phyloP scores from a whole-genome alignment of 768 basidiomycete genomes.

The Asterophora lycoperdoides region DNA sequence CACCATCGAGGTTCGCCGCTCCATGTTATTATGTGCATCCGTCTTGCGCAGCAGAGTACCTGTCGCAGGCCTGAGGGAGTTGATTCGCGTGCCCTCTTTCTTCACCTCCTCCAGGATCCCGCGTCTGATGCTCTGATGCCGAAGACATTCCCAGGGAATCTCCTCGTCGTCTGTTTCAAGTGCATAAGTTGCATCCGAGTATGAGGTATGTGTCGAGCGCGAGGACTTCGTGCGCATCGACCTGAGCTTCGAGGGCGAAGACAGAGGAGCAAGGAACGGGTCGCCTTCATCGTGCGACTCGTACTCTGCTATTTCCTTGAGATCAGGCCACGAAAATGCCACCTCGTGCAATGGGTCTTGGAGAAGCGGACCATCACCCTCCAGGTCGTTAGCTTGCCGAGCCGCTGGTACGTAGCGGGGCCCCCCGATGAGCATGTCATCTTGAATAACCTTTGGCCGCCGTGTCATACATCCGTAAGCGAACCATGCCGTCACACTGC shows the following conservation, averaged over 20 bases:
- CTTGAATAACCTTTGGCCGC: conserved; percentile 12
- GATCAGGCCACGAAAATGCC: conserved; percentile 15
- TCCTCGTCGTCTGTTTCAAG: conserved; percentile 23
- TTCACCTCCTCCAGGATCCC: conserved; percentile 43
- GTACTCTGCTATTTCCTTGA: conserved; percentile 1
- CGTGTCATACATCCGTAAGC: conserved; percentile 31
- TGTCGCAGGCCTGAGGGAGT: conserved; percentile 26
- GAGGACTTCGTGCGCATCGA: conserved; percentile 13
- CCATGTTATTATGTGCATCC: neutral
- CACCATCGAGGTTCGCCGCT: conserved; percentile 12
- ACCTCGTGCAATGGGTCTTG: conserved; percentile 10
- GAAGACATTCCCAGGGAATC: conserved; percentile 41
- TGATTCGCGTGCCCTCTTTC: conserved; percentile 30
- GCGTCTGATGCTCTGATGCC: conserved; percentile 50
- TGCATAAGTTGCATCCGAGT: conserved; percentile 8
- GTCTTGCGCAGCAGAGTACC: conserved; percentile 15
- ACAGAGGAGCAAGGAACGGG: conserved; percentile 23
- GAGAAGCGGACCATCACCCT: conserved; percentile 12
- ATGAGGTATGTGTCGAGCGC: conserved; percentile 10
- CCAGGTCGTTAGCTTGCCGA: conserved; percentile 7
- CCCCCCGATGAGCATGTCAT: conserved; percentile 14
- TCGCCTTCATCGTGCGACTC: conserved; percentile 19
- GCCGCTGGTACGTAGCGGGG: conserved; percentile 23
- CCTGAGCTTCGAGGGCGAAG: conserved; percentile 6
- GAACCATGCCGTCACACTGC: conserved; percentile 31